phyloP scores from a whole-genome alignment of 352 stramenopile genomes.

The Phytophthora pini region DNA sequence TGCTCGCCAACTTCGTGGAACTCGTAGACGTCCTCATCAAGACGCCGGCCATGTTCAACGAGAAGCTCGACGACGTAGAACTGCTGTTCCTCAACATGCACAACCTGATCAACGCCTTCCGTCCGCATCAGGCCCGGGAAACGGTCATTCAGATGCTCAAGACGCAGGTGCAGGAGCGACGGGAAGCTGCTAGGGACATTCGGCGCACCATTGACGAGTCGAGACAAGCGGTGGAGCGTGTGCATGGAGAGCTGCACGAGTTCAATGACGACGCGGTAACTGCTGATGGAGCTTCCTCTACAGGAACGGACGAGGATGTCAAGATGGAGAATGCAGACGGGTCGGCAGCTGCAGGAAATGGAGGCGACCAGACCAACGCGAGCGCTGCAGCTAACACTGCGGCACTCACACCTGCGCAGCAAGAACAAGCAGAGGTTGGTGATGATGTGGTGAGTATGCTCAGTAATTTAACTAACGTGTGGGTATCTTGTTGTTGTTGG shows the following conservation, averaged over 20 bases:
- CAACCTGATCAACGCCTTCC: slow-evolving; percentile 91
- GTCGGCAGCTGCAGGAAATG: slow-evolving; percentile 7
- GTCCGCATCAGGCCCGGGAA: slow-evolving; percentile 85
- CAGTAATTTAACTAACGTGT: background rate
- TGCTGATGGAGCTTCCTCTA: slow-evolving; percentile 17
- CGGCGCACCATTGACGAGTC: slow-evolving; percentile 77
- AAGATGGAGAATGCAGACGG: slow-evolving; percentile 62
- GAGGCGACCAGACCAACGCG: slow-evolving; percentile 14
- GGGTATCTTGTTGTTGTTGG: too few relatives aligned
- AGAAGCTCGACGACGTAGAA: slow-evolving; percentile 87
- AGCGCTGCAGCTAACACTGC: slow-evolving; percentile 10
- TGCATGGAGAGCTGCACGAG: slow-evolving; percentile 68
- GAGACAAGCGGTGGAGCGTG: slow-evolving; percentile 61
- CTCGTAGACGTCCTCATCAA: slow-evolving; percentile 86
- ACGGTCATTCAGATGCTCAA: slow-evolving; percentile 87
- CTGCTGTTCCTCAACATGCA: slow-evolving; percentile 91
- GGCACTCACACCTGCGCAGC: slow-evolving; percentile 31
- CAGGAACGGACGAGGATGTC: slow-evolving; percentile 40
- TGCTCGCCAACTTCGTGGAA: slow-evolving; percentile 86
- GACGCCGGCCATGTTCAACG: slow-evolving; percentile 81
- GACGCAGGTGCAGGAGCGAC: slow-evolving; percentile 77
- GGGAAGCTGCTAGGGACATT: slow-evolving; percentile 76
- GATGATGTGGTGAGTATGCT: background rate
- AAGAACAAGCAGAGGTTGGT: slow-evolving; percentile 52
- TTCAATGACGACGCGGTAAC: slow-evolving; percentile 47